Conservation (phyloP, 768 basidiomycete species). For the Crucibulum laeve region DNA sequence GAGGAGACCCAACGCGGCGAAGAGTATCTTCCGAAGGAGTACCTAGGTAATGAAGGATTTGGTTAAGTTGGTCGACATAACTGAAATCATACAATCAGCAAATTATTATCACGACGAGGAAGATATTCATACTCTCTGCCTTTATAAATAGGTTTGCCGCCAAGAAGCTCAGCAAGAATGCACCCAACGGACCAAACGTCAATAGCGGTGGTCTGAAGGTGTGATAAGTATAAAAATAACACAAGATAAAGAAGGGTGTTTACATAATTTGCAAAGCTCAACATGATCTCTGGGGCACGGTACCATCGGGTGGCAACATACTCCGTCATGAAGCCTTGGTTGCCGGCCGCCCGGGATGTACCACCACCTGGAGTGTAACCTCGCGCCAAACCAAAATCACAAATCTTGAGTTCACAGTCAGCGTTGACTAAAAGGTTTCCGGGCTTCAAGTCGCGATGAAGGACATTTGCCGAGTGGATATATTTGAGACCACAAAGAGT, state of each 20-base stretch:
- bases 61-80: constrained; percentile 98
- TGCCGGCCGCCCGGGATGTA: constrained; percentile 66
- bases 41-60: constrained; percentile 97
- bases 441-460: constrained; percentile 94
- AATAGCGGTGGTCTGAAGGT: constrained; percentile 72
- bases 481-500: constrained; percentile 98
- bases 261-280: constrained; percentile 94
- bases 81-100: constrained; percentile 28
- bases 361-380: constrained; percentile 87
- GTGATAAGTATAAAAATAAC: constrained; percentile 8
- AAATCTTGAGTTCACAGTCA: constrained; percentile 97
- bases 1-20: constrained; percentile 90
- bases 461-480: constrained; percentile 96
- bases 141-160: constrained; percentile 95
- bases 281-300: constrained; percentile 97
- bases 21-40: constrained; percentile 97
- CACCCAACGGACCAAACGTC: constrained; percentile 98
- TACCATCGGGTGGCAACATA: constrained; percentile 99
- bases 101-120: background rate
- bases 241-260: constrained; percentile 21
- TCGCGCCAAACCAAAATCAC: constrained; percentile 95
- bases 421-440: constrained; percentile 96
- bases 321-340: constrained; percentile 98
- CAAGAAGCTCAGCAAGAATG: constrained; percentile 88
- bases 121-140: constrained; percentile 78